A percentile compares a stretch with the other conserved stretches of the same genome.
Conservation (phyloP, 2,329 filamentous ascomycete species). For the Neonectria magnoliae region DNA sequence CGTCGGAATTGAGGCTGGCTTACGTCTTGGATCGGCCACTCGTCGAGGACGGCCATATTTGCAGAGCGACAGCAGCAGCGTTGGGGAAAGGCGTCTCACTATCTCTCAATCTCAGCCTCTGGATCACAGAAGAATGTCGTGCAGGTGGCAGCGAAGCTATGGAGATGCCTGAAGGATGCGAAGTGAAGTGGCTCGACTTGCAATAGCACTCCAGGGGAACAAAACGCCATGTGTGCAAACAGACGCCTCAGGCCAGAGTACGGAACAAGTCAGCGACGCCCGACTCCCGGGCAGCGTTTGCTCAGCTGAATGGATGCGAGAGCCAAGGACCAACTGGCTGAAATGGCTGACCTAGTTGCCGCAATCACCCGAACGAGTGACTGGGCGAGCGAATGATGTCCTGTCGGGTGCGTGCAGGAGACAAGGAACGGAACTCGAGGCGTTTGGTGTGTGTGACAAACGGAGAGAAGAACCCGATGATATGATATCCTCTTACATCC, state of each 20-base stretch:
- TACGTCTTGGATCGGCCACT: constrained; percentile 63
- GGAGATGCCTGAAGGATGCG: neutral
- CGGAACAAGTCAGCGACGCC: neutral
- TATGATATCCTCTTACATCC: neutral
- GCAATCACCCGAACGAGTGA: neutral
- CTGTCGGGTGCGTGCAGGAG: constrained; percentile 22
- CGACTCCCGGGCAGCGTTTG: neutral
- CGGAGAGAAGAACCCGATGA: neutral
- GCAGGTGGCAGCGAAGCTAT: neutral
- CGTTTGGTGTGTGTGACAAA: neutral
- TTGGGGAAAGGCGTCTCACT: neutral
- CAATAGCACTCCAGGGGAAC: neutral
- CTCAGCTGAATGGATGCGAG: neutral
- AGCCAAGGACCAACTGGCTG: neutral
- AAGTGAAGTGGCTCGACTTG: neutral
- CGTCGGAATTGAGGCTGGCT: constrained; percentile 19
- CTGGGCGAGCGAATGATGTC: constrained; percentile 7
- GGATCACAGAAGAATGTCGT: neutral
- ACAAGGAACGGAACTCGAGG: neutral
- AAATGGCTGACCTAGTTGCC: neutral
- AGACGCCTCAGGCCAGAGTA: neutral
- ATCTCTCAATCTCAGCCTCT: neutral
- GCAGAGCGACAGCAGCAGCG: neutral
- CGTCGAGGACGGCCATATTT: constrained; percentile 55
- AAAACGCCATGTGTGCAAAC: neutral